phyloP scores from a whole-genome alignment of 163 green algal genomes.

The Smithsoniella earleae region DNA sequence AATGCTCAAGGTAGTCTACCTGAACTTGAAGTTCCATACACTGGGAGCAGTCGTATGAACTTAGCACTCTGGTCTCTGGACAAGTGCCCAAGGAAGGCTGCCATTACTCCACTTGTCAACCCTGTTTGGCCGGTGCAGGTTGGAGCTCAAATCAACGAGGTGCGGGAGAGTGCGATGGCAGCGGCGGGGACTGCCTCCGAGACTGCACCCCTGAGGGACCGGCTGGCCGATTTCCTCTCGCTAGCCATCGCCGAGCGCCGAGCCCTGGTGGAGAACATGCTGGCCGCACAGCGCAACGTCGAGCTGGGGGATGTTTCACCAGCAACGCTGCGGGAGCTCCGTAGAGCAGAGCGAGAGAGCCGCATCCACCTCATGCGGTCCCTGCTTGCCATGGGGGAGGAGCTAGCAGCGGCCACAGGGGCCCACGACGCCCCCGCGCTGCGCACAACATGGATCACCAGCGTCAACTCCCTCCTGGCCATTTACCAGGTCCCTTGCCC shows the following conservation, averaged over 20 bases:
- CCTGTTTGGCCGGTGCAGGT: neutral
- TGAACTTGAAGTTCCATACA: too few relatives aligned
- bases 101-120: too few relatives aligned
- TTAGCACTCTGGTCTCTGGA: too few relatives aligned
- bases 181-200: neutral
- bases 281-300: neutral
- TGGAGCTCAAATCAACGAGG: slow-evolving; percentile 1
- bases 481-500: neutral
- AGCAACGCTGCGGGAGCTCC: slow-evolving; percentile 2
- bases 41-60: too few relatives aligned
- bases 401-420: slow-evolving; percentile 9
- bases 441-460: slow-evolving; percentile 14
- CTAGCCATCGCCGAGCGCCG: neutral
- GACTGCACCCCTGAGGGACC: neutral
- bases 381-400: neutral
- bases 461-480: neutral
- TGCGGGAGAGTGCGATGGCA: neutral
- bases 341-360: neutral
- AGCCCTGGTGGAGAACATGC: slow-evolving; percentile 17
- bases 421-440: slow-evolving; percentile 3
- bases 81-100: too few relatives aligned
- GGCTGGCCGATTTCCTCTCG: neutral
- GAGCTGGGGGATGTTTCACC: neutral
- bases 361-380: neutral
- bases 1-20: too few relatives aligned